Evolutionary conservation across 2,329 filamentous ascomycete species (phyloP).

Genomic region (Clonostachys rosea): DNA sequence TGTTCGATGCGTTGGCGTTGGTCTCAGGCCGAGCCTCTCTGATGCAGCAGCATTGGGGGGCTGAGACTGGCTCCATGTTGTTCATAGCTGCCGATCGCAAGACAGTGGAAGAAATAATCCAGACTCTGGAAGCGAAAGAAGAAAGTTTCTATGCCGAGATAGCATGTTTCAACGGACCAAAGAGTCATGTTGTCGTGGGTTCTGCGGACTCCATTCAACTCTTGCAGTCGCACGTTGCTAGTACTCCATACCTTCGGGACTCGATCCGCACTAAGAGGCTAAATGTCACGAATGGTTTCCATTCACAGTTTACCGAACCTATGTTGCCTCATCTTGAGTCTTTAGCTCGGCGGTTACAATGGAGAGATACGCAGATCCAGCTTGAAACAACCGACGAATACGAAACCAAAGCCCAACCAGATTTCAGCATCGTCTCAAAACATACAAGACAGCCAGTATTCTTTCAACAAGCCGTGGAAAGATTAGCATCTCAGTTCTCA

Average conservation of each 20-base stretch:
- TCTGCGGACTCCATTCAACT: neutral
- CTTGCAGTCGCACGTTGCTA: neutral
- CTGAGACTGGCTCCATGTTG: constrained; percentile 26
- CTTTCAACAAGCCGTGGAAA: neutral
- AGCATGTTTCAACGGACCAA: constrained; percentile 2
- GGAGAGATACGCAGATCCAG: neutral
- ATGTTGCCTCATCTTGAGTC: constrained; percentile 3
- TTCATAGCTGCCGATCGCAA: constrained; percentile 8
- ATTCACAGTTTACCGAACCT: constrained; percentile 4
- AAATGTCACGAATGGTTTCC: constrained; percentile 5
- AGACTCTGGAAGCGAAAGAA: too few species aligned
- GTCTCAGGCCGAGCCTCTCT: constrained; percentile 21
- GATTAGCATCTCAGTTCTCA: too few species aligned
- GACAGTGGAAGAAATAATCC: neutral
- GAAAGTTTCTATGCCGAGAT: neutral
- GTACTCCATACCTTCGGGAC: neutral
- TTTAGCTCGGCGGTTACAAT: constrained; percentile 12
- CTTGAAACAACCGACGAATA: neutral
- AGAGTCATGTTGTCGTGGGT: neutral
- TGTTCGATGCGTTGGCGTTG: constrained; percentile 21
- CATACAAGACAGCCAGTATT: neutral
- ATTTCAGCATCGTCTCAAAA: neutral
- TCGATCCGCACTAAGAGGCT: neutral
- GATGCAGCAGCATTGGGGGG: constrained; percentile 22
- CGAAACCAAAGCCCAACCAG: neutral